Conservation (phyloP, 1,284 basidiomycete species). For the Rhodotorula sp. region DNA sequence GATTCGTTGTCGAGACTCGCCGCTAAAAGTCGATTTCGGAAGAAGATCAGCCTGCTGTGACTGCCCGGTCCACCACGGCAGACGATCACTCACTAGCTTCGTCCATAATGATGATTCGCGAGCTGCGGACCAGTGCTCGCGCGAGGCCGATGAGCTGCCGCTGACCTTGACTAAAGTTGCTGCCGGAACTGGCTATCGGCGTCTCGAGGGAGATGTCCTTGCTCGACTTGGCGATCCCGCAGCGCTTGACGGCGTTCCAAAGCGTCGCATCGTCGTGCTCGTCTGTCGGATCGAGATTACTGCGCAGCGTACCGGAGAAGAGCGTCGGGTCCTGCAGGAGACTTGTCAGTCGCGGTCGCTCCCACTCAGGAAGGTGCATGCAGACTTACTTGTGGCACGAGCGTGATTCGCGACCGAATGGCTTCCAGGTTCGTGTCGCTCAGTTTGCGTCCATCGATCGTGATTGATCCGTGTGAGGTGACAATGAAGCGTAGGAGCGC, state of each 20-base stretch:
- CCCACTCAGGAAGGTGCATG: too few species aligned
- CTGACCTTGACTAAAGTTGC: constrained; percentile 42
- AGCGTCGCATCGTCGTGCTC: constrained; percentile 48
- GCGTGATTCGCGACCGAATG: constrained; percentile 61
- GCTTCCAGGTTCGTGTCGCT: constrained; percentile 83
- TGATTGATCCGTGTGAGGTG: constrained; percentile 52
- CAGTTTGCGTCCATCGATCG: constrained; percentile 82
- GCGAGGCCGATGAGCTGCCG: constrained; percentile 49
- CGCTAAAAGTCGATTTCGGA: background rate
- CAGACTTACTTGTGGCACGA: constrained; percentile 78
- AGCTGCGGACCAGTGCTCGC: constrained; percentile 45
- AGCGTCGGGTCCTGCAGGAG: constrained; percentile 49
- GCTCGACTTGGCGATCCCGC: constrained; percentile 26
- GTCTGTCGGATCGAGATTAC: constrained; percentile 50
- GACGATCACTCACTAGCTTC: constrained; percentile 30
- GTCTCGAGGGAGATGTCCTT: constrained; percentile 22
- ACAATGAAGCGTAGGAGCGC: constrained; percentile 61
- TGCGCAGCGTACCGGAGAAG: constrained; percentile 49
- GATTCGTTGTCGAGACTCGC: constrained; percentile 38
- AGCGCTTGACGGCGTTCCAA: constrained; percentile 47
- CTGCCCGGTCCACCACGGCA: background rate
- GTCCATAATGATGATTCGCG: constrained; percentile 33
- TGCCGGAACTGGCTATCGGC: constrained; percentile 24
- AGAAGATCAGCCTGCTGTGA: background rate
- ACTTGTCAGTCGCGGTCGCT: constrained; percentile 16